Base-by-base conservation (phyloP, 345 rosid genomes). In the Aegle marmelos region DNA sequence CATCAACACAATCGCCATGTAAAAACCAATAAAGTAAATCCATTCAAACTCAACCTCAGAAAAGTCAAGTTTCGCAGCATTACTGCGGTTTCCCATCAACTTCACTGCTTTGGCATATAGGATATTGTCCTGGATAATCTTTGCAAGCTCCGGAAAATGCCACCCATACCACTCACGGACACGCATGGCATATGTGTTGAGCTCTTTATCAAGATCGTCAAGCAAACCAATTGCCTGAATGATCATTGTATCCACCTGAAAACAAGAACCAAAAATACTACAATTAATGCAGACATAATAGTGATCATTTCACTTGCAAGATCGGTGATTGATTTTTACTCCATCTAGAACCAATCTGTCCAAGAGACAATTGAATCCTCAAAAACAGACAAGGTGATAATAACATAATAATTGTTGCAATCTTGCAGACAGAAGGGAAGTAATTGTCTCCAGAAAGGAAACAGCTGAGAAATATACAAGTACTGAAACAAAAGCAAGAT, bases 111-210 rank as follows among this genome's bases (percentile, higher is more conserved):
- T 96, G 27, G 98, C 98, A 78, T 96, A 94, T 0, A 72, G 83
- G 54, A 96, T 94, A 83, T 92, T 94, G 78, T 96, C 98, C 45
- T 84, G 87, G 27, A 96, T 78, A 77, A 96, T 92, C 90, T 90
- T 94, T 3, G 95, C 95, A 72, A 96, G 98, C 90, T 96, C 99
- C 0, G 98, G 99, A 79, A 96, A 94, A 89, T 96, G 99, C 98
- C 97, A 96, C 37, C 98, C 98, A 22, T 94, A 94, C 98, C 98
- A 91, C 70, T 96, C 98, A 13, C 92, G 87, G 54, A 91, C 94
- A 77, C 97, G 93, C 98, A 92, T 96, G 1, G 98, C 97, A 68
- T 94, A 94, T 2, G 93, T 91, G 79, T 94, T 94, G 9, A 94
- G 97, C 86, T 94, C 98, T 82, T 94, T 96, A 83, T 96, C 97